A percentile compares a stretch with the other conserved stretches of the same genome.
phyloP scores from a whole-genome alignment of 805 yeast genomes.

The Clavispora phyllophila region DNA sequence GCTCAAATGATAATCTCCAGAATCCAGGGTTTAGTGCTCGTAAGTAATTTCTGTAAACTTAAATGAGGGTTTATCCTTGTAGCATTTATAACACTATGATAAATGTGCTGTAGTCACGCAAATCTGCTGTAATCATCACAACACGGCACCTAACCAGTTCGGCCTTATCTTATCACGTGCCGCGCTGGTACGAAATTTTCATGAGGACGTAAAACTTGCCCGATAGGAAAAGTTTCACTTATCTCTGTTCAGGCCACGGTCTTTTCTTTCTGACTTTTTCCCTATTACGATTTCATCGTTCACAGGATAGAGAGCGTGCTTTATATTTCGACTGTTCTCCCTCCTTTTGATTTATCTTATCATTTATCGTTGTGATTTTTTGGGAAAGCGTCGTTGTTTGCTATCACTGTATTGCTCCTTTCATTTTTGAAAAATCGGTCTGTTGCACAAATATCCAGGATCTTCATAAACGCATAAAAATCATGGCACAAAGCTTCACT shows the following conservation, averaged over 20 bases:
- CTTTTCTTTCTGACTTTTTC: background rate
- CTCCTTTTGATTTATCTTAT: no score
- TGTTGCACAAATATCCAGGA: background rate
- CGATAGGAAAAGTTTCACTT: background rate
- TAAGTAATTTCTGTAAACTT: no score
- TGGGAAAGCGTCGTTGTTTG: background rate
- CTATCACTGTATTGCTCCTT: background rate
- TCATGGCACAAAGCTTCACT: conserved; percentile 12
- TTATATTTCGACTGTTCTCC: no score
- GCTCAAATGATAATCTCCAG: no score
- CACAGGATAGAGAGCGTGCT: background rate
- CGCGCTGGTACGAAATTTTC: background rate
- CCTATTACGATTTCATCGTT: background rate
- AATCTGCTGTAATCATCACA: background rate
- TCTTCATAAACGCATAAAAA: background rate
- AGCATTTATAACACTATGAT: no score
- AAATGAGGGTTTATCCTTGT: no score
- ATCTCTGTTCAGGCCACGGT: background rate
- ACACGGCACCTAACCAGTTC: background rate
- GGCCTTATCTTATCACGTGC: conserved; percentile 14
- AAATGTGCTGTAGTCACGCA: no score
- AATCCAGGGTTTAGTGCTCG: no score
- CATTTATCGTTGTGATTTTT: background rate
- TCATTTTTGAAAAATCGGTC: background rate
- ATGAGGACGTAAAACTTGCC: background rate